These are phyloP conservation scores for Dendrobium chrysotoxum DNA, from an alignment of 106 monocot species.

Conservation along the genomic window DNA sequence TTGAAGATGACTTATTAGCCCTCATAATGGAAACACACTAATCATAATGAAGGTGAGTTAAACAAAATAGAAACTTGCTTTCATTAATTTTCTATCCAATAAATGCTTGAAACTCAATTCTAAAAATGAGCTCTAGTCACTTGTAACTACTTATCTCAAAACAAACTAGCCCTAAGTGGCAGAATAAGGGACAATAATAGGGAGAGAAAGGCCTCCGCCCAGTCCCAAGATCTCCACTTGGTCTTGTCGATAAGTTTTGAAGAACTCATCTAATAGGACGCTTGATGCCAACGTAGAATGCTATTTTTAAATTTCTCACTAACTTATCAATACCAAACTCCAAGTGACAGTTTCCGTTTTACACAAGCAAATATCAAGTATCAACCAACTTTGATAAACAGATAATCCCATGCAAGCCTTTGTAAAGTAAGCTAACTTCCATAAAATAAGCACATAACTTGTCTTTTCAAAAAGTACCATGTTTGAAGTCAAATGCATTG, in stretches of 20 bases:
- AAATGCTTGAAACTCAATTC: neutral
- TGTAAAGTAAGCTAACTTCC: neutral
- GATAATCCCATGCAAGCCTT: neutral
- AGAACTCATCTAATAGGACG: neutral
- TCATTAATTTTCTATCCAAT: neutral
- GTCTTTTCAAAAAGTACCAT: conserved; percentile 43
- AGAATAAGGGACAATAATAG: too few species aligned
- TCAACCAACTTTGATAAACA: neutral
- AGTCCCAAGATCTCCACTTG: neutral
- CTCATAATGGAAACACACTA: neutral
- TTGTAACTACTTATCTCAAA: too few species aligned
- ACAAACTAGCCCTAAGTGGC: too few species aligned
- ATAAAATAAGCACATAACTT: neutral
- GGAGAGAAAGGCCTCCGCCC: neutral
- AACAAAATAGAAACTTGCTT: neutral
- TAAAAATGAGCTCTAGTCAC: neutral
- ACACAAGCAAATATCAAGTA: neutral
- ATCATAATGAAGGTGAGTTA: neutral
- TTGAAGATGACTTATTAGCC: neutral
- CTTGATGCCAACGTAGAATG: neutral
- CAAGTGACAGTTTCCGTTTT: neutral
- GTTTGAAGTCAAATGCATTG: conserved; percentile 93
- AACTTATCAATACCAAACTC: neutral
- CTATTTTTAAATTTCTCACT: neutral
- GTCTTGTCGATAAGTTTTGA: neutral